phyloP scores from a whole-genome alignment of 2,329 filamentous ascomycete genomes.

The Aschersonia sp. region DNA sequence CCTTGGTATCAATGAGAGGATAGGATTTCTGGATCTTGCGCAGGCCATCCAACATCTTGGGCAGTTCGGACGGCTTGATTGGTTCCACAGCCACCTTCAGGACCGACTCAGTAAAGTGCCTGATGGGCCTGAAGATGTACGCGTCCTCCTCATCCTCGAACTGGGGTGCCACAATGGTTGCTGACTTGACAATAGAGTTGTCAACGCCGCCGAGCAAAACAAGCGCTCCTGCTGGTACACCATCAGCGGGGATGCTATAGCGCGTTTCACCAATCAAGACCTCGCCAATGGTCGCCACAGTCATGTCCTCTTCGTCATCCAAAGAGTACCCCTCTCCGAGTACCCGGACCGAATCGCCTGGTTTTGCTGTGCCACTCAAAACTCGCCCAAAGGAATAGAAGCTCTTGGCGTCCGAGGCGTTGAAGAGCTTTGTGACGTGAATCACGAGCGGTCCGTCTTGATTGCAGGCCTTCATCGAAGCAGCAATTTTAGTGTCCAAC shows the following conservation, averaged over 20 bases:
- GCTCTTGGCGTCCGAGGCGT: slow-evolving; percentile 72
- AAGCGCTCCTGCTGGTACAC: slow-evolving; percentile 86
- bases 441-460: slow-evolving; percentile 85
- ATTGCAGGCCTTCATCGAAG: slow-evolving; percentile 69
- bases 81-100: slow-evolving; percentile 97
- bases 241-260: slow-evolving; percentile 85
- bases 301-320: slow-evolving; percentile 98
- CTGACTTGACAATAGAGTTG: slow-evolving; percentile 96
- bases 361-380: slow-evolving; percentile 77
- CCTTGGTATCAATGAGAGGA: slow-evolving; percentile 87
- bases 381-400: slow-evolving; percentile 88
- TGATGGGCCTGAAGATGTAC: slow-evolving; percentile 86
- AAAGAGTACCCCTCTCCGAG: slow-evolving; percentile 91
- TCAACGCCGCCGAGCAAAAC: slow-evolving; percentile 87
- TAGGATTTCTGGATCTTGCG: slow-evolving; percentile 98
- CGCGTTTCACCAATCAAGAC: slow-evolving; percentile 86
- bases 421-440: slow-evolving; percentile 88
- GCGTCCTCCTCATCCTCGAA: slow-evolving; percentile 81
- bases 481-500: slow-evolving; percentile 64
- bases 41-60: slow-evolving; percentile 96
- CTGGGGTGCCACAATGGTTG: slow-evolving; percentile 70
- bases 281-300: slow-evolving; percentile 64
- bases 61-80: slow-evolving; percentile 92
- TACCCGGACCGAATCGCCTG: slow-evolving; percentile 73
- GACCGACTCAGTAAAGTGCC: slow-evolving; percentile 93